Percentiles rank a stretch among this genome's conserved stretches.
Evolutionary conservation across 306 rosid species (phyloP).

Genomic region (Ziziphus jujuba): DNA sequence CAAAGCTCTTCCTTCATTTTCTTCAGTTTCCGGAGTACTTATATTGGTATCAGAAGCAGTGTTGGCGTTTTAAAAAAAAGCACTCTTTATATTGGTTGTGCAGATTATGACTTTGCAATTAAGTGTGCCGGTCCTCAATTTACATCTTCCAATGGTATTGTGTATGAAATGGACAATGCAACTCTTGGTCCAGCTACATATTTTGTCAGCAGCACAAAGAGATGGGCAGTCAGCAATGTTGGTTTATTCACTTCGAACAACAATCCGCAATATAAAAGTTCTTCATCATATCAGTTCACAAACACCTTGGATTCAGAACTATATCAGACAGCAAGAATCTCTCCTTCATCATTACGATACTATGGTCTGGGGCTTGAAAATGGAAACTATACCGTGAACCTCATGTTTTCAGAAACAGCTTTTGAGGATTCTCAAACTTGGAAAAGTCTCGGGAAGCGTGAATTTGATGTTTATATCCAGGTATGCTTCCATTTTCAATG

Average conservation of each 20-base stretch:
- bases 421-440: constrained; percentile 40
- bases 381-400: constrained; percentile 61
- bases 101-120: constrained; percentile 64
- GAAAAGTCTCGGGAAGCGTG: constrained; percentile 67
- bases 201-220: constrained; percentile 45
- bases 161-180: constrained; percentile 47
- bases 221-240: constrained; percentile 78
- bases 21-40: too few relatives aligned
- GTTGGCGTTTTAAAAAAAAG: too few relatives aligned
- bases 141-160: constrained; percentile 32
- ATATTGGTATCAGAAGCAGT: too few relatives aligned
- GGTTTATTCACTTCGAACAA: constrained; percentile 42
- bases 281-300: constrained; percentile 39
- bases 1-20: constrained; percentile 9
- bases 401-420: constrained; percentile 62
- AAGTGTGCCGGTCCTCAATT: constrained; percentile 65
- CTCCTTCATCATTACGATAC: constrained; percentile 82
- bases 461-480: constrained; percentile 80
- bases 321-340: constrained; percentile 65
- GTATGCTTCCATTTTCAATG: constrained; percentile 29
- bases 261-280: constrained; percentile 28
- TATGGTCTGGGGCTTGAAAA: constrained; percentile 72
- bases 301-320: constrained; percentile 47
- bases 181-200: constrained; percentile 72
- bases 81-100: constrained; percentile 14